Evolutionary conservation across 2,329 filamentous ascomycete species (phyloP), one percentile per base, ranked within the genome.

Genomic region (Xylariales sp.): DNA sequence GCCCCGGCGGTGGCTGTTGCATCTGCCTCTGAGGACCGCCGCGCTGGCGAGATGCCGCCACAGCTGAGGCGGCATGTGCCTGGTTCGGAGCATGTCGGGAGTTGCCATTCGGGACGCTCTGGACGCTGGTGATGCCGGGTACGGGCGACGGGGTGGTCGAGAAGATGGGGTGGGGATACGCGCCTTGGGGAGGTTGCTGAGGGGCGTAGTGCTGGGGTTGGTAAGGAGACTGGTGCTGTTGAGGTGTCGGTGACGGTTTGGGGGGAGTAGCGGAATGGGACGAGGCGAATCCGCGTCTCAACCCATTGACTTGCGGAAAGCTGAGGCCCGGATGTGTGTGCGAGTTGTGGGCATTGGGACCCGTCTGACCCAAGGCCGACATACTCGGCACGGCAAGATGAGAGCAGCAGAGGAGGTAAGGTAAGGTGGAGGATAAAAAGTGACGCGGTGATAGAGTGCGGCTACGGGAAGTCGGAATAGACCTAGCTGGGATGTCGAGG

Each of bases 161-260:
- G 57, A 76, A 79, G 43, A 79, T 61, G 46, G 75, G 72, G 47
- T 74, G 72, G 15, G 70, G 57, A 45, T 76, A 78, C 15, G 63
- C 51, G 41, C 60, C 61, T 43, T 67, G 64, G 13, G 67, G 60
- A 19, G 67, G 62, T 49, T 74, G 72, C 52, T 77, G 73, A 34
- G 74, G 61, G 38, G 69, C 57, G 54, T 78, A 78, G 42, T 67
- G 62, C 46, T 73, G 69, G 37, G 67, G 53, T 54, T 76, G 73
- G 52, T 78, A 79, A 3, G 74, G 69, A 42, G 74, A 69, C 42
- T 72, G 69, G 50, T 73, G 66, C 24, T 39, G 29, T 33, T 33
- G 38, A 20, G 66, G 66, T 16, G 70, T 69, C 27, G 74, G 70
- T 19, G 74, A 74, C 44, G 73, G 70, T 55, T 78, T 77, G 54